Evolutionary conservation across 2,329 filamentous ascomycete genomes (phyloP).

Genomic region (Ophiosphaerella korrae): DNA sequence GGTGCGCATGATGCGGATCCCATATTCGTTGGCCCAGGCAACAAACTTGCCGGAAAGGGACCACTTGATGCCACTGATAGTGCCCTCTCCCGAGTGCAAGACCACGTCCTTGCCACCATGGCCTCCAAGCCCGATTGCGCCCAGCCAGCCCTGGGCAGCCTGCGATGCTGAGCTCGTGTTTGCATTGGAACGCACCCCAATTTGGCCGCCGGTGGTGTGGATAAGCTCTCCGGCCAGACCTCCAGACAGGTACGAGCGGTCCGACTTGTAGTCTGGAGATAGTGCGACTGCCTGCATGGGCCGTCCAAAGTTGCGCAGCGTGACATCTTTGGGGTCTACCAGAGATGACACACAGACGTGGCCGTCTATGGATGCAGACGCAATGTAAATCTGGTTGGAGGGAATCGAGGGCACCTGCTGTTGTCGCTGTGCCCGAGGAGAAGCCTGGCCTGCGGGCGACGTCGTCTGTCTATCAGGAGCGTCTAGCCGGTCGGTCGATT

Average conservation of each 20-base stretch:
- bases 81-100: slow-evolving; percentile 88
- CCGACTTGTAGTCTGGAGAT: slow-evolving; percentile 92
- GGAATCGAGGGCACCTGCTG: slow-evolving; percentile 71
- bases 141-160: slow-evolving; percentile 87
- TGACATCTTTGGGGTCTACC: slow-evolving; percentile 85
- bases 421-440: slow-evolving; percentile 61
- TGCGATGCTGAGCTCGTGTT: slow-evolving; percentile 87
- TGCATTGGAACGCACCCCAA: slow-evolving; percentile 79
- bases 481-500: slow-evolving; percentile 37
- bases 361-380: slow-evolving; percentile 91
- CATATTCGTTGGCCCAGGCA: slow-evolving; percentile 94
- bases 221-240: slow-evolving; percentile 87
- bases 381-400: slow-evolving; percentile 91
- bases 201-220: slow-evolving; percentile 78
- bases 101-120: slow-evolving; percentile 84
- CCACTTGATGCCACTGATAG: slow-evolving; percentile 92
- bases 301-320: slow-evolving; percentile 88
- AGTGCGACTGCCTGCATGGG: slow-evolving; percentile 90
- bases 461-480: slow-evolving; percentile 49
- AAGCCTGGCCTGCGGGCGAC: slow-evolving; percentile 43
- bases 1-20: slow-evolving; percentile 96
- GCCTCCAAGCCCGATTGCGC: slow-evolving; percentile 78
- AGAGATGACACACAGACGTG: slow-evolving; percentile 92
- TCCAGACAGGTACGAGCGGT: slow-evolving; percentile 87
- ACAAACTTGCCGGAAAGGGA: slow-evolving; percentile 91